These are phyloP conservation scores for Saturnispora hagleri DNA, from an alignment of 805 yeast genomes.

Conservation along the genomic window DNA sequence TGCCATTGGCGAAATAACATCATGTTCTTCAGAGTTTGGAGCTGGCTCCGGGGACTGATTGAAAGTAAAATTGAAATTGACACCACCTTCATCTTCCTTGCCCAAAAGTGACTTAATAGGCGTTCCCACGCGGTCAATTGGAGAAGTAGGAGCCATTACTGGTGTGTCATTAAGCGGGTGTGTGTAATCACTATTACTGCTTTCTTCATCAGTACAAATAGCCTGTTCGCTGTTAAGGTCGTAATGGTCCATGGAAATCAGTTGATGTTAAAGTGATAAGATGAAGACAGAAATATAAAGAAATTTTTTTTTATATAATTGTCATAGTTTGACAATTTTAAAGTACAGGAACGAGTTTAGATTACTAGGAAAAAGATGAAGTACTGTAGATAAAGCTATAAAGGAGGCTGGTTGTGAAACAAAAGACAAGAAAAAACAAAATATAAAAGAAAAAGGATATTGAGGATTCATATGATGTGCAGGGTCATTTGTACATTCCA, in stretches of 20 bases:
- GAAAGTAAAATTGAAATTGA: conserved; percentile 3
- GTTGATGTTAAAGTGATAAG: background rate
- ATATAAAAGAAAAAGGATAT: background rate
- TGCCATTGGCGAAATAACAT: background rate
- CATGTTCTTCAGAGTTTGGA: background rate
- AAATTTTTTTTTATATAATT: too few relatives aligned
- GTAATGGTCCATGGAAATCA: background rate
- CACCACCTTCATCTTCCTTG: background rate
- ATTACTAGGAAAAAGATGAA: too few relatives aligned
- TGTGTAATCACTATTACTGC: background rate
- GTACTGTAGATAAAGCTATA: background rate
- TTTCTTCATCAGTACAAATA: background rate
- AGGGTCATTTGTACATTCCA: background rate
- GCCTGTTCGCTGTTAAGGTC: background rate
- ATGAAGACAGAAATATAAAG: background rate
- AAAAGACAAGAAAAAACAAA: background rate
- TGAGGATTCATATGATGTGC: background rate
- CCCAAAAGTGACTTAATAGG: background rate
- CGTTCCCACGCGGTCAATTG: conserved; percentile 21
- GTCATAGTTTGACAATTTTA: background rate
- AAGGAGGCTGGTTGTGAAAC: background rate
- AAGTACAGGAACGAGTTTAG: background rate
- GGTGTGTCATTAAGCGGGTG: conserved; percentile 73
- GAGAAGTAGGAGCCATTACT: conserved; percentile 49
- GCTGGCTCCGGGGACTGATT: background rate